Evolutionary conservation across 208 protist genomes (phyloP), one percentile per base, ranked within the genome.

Genomic region (Porcisia deanei): DNA sequence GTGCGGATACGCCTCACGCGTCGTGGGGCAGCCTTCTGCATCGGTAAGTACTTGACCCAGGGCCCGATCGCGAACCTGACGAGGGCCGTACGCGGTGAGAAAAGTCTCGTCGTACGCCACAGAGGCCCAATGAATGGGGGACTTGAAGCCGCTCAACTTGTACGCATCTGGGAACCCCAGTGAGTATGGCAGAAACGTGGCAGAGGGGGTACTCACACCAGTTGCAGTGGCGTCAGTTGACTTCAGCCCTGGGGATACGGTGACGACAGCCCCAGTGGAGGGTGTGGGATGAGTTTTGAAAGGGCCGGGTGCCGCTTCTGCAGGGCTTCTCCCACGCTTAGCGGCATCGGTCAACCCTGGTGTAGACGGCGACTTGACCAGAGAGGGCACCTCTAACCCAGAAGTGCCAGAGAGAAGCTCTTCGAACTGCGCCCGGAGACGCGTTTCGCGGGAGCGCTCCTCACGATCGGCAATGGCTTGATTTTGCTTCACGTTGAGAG

Each of bases 21-120:
- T 66, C 6, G 1, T 64, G 9, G 14, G n/a, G n/a, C 41, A 10
- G 7, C 73, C 73, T n/a, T 69, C 66, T 0, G 70, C 49, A 18
- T 34, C 41, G 6, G 49, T 57, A 16, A 72, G 9, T 37, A 43
- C 37, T 45, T 53, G 57, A 61, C 30, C 54, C 43, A 66, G 41
- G 70, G 75, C 43, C 61, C 71, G 58, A 30, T 84, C 80, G 22
- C 85, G 63, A 59, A 85, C 58, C 20, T 71, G 83, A 3, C 78
- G 79, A 2, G 92, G 86, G 1, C 92, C 92, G 25, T 91, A 68
- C 16, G 88, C 88, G 22, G 90, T 79, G 70, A 96, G 80, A 68
- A 83, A 74, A 12, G 88, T 88, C 75, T 96, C 92, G 22, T 88
- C 80, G 76, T 85, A 88, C 71, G 85, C 88, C n/a, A 91, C 88